Base-by-base conservation (phyloP, 2,329 filamentous ascomycete species). In the Nigrospora osmanthi region DNA sequence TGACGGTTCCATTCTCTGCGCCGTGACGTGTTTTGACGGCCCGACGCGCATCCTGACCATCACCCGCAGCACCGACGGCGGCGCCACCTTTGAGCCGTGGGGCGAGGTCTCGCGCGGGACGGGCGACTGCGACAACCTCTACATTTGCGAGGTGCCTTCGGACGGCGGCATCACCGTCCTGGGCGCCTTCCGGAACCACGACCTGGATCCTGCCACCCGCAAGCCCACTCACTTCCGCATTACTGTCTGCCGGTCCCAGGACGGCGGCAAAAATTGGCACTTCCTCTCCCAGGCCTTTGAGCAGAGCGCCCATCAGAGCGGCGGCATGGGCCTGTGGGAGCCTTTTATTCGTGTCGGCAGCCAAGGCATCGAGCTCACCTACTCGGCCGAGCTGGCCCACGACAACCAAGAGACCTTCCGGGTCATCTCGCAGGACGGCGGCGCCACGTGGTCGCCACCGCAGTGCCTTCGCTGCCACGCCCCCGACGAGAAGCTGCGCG, bases 401-500 rank as follows among this genome's bases (percentile, higher is more conserved):
- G 60, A 69, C 46, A 66, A 74, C 49, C 71, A 75, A 56, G 68
- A 72, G 50, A 73, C 70, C 11, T 73, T 74, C 65, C 55, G 65
- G n/a, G 65, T 70, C 11, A 58, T 60, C 32, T 73, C 70, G 28
- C 54, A 52, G 10, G 68, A 75, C 40, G 61, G 60, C 6, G 71
- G 71, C 1, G 48, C 49, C 32, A 67, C 63, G 0, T 75, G 71
- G 71, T 59, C 61, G n/a, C 50, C 49, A n/a, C 63, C 70, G 5
- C 52, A 56, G 30, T 69, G 66, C 47, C 56, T 72, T 37, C 57
- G 63, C 11, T 71, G 64, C 42, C 64, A 60, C 45, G 45, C 38
- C 41, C 51, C 40, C 41, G 47, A 59, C 11, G 68, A 72, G 49
- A 49, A 54, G 30, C 52, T 68, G 43, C 58, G 67, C 11, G 66